phyloP scores from a whole-genome alignment of 129 eudicot genomes.

The Tagetes erecta region DNA sequence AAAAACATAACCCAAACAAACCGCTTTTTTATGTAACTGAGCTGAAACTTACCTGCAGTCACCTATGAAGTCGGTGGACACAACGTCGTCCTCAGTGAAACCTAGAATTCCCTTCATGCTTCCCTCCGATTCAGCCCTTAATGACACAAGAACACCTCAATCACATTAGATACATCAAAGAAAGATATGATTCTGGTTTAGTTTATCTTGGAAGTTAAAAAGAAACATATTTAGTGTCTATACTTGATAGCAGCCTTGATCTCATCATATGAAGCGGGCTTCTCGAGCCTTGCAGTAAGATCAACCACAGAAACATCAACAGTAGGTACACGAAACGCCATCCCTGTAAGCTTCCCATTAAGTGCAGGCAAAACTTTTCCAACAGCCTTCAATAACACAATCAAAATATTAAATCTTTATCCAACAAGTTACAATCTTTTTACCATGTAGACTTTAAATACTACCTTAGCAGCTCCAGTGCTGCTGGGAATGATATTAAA shows the following conservation, averaged over 20 bases:
- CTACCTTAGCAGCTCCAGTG: conserved; percentile 86
- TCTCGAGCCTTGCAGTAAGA: conserved; percentile 70
- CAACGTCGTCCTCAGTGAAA: conserved; percentile 62
- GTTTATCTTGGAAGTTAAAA: background rate
- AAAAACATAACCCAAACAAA: background rate
- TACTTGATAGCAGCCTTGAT: conserved; percentile 78
- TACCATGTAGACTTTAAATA: background rate
- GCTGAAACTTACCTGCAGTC: conserved; percentile 49
- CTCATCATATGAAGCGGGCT: conserved; percentile 66
- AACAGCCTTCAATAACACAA: conserved; percentile 54
- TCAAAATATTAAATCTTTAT: background rate
- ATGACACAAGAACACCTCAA: background rate
- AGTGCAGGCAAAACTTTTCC: conserved; percentile 78
- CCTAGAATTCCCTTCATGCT: conserved; percentile 67
- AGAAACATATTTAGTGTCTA: background rate
- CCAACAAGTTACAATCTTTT: background rate
- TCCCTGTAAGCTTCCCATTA: conserved; percentile 81
- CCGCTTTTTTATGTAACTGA: background rate
- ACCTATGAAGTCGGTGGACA: conserved; percentile 64
- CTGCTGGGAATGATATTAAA: conserved; percentile 85
- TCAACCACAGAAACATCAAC: conserved; percentile 78
- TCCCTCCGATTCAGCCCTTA: conserved; percentile 48
- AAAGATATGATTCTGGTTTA: background rate
- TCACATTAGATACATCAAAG: background rate
- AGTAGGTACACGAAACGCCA: conserved; percentile 81